Conservation (phyloP, 2,329 filamentous ascomycete genomes). For the Mollisia scopiformis region DNA sequence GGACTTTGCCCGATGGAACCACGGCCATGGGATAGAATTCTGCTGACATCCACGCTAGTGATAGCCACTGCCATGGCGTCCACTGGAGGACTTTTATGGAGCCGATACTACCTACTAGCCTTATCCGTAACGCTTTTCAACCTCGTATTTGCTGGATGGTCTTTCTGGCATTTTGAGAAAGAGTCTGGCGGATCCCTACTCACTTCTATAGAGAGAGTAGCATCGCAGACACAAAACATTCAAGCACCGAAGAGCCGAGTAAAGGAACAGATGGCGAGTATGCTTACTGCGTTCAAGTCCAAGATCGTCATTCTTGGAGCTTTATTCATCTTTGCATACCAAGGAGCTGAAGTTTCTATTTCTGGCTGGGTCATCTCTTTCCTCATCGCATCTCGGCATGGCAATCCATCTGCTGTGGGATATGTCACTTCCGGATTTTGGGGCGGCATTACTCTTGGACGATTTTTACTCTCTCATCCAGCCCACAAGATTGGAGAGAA, state of each 20-base stretch:
- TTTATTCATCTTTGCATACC: slow-evolving; percentile 83
- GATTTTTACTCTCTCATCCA: slow-evolving; percentile 70
- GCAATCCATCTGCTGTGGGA: slow-evolving; percentile 71
- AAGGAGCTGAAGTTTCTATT: slow-evolving; percentile 82
- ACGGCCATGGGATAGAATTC: not conserved
- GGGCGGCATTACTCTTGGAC: slow-evolving; percentile 75
- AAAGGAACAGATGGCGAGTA: slow-evolving; percentile 34
- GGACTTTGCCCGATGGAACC: no score
- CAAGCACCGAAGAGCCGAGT: slow-evolving; percentile 32
- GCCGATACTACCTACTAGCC: slow-evolving; percentile 71
- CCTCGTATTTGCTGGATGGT: slow-evolving; percentile 62
- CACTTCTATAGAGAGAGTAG: slow-evolving; percentile 45
- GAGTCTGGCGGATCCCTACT: slow-evolving; percentile 52
- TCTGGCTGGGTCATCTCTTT: slow-evolving; percentile 89
- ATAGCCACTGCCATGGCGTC: slow-evolving; percentile 76
- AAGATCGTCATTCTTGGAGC: slow-evolving; percentile 70
- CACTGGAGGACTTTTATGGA: slow-evolving; percentile 61
- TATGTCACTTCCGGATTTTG: slow-evolving; percentile 77
- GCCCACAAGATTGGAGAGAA: slow-evolving; percentile 73
- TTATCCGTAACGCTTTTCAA: slow-evolving; percentile 61
- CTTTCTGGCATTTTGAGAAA: slow-evolving; percentile 71
- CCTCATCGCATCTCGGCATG: slow-evolving; percentile 72
- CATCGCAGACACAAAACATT: slow-evolving; percentile 32
- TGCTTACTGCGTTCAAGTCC: slow-evolving; percentile 53
- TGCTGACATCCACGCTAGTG: slow-evolving; percentile 39